Evolutionary conservation across 495 filamentous ascomycete genomes (phyloP), one percentile per base, ranked within the genome.

Genomic region (Penicillium atrosanguineum): DNA sequence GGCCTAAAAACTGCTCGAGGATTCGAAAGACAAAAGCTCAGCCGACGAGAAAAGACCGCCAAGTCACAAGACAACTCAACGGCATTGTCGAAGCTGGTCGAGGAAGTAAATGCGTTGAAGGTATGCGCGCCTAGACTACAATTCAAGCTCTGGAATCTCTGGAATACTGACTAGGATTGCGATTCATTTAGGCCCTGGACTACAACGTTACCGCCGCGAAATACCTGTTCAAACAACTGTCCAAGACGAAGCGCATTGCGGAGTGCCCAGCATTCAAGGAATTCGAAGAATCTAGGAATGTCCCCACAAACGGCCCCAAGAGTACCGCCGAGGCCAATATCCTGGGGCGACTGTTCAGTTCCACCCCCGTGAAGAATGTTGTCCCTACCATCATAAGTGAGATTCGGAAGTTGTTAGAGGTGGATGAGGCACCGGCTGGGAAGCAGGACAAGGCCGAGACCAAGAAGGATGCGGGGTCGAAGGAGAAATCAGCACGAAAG

Each of bases 1-100:
- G 87, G 83, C 0, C 75, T 96, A 36, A 95, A 94, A 68, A 74
- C 82, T 1, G 88, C 87, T 23, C 91, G 90, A 52, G 90, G 88
- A 15, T 93, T 93, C 67, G 92, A 96, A 72, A 78, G 90, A 57
- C 92, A 96, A 71, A 96, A 95, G 52, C 78, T 91, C 41, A 84
- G 87, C 28, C 85, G 90, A 48, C 74, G 91, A 34, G 74, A 87
- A 20, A 91, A 87, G 68, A 83, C 83, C 25, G 83, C 85, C 2
- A 80, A 76, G 57, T 47, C 68, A 19, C 74, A 79, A n/a, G 70
- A 79, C 18, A 67, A 71, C 34, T 38, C 37, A 2, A 53, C 59
- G 58, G 63, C 60, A 16, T 51, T 66, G 57, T 75, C 81, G 65
- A 73, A 89, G 18, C 67, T 94, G n/a, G 79, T 86, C 55, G 81